phyloP scores from a whole-genome alignment of 2,329 filamentous ascomycete species.

The Neonectria ditissima region DNA sequence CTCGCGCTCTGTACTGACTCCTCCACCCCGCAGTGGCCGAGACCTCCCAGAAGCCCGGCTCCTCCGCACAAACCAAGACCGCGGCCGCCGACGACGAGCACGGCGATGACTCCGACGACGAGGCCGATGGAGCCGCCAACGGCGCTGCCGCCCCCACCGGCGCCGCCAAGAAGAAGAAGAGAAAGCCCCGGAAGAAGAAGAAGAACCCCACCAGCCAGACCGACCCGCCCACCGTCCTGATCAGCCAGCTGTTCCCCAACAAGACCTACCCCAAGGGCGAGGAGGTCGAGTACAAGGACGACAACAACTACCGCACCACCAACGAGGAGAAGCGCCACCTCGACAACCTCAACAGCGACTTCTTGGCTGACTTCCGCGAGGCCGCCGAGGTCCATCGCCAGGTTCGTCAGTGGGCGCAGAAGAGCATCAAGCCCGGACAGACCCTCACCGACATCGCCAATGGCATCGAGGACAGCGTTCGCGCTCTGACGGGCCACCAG shows the following conservation, averaged over 20 bases:
- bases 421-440: constrained; percentile 84
- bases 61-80: constrained; percentile 54
- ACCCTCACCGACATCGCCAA: constrained; percentile 84
- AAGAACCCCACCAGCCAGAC: constrained; percentile 80
- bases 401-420: constrained; percentile 85
- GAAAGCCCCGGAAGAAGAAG: constrained; percentile 88
- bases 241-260: constrained; percentile 80
- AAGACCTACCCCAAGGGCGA: constrained; percentile 80
- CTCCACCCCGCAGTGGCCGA: constrained; percentile 53
- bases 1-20: constrained; percentile 20
- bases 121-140: constrained; percentile 56
- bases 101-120: constrained; percentile 66
- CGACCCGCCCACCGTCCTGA: constrained; percentile 76
- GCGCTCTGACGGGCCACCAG: constrained; percentile 79
- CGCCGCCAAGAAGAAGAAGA: constrained; percentile 70
- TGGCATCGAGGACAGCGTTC: constrained; percentile 86
- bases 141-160: constrained; percentile 54
- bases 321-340: constrained; percentile 86
- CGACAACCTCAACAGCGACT: constrained; percentile 84
- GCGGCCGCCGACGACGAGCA: constrained; percentile 57
- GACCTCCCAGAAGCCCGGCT: constrained; percentile 53
- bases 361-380: constrained; percentile 83
- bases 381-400: constrained; percentile 91
- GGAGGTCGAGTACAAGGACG: constrained; percentile 80
- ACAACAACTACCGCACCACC: constrained; percentile 83